Conservation (phyloP, 768 basidiomycete genomes). For the Phylloporus rhodoxanthus region DNA sequence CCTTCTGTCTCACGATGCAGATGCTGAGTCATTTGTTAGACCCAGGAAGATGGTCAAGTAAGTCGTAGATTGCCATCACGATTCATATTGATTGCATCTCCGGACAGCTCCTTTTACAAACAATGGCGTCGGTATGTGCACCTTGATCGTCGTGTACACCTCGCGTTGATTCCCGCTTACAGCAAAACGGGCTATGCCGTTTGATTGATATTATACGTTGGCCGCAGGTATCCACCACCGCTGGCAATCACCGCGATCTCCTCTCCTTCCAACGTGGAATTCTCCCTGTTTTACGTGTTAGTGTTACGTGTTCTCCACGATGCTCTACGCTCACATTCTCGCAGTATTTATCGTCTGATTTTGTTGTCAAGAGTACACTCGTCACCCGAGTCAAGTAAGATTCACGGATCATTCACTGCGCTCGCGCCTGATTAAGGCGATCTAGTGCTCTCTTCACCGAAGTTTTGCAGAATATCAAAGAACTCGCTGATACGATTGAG, state of each 20-base stretch:
- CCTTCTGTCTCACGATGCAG: background rate
- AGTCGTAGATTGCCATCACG: constrained; percentile 10
- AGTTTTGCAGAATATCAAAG: constrained; percentile 42
- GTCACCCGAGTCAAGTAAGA: constrained; percentile 47
- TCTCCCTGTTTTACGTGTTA: constrained; percentile 48
- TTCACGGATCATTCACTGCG: background rate
- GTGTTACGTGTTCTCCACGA: background rate
- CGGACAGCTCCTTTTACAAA: constrained; percentile 36
- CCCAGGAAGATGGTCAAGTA: constrained; percentile 49
- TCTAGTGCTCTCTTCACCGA: constrained; percentile 41
- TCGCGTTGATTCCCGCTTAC: background rate
- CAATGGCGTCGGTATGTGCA: constrained; percentile 34
- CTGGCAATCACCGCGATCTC: constrained; percentile 28
- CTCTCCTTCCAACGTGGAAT: constrained; percentile 59
- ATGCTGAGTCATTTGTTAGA: constrained; percentile 24
- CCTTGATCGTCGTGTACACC: background rate
- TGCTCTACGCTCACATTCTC: background rate
- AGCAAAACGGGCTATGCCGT: constrained; percentile 49
- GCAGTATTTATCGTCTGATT: constrained; percentile 56
- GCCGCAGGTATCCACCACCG: constrained; percentile 35
- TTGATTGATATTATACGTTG: constrained; percentile 47
- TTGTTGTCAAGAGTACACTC: constrained; percentile 52
- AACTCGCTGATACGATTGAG: constrained; percentile 37
- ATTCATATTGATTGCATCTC: constrained; percentile 1
- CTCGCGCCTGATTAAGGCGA: constrained; percentile 5